Evolutionary conservation across 2,329 filamentous ascomycete genomes (phyloP).

Genomic region (Trichoderma lentiforme): DNA sequence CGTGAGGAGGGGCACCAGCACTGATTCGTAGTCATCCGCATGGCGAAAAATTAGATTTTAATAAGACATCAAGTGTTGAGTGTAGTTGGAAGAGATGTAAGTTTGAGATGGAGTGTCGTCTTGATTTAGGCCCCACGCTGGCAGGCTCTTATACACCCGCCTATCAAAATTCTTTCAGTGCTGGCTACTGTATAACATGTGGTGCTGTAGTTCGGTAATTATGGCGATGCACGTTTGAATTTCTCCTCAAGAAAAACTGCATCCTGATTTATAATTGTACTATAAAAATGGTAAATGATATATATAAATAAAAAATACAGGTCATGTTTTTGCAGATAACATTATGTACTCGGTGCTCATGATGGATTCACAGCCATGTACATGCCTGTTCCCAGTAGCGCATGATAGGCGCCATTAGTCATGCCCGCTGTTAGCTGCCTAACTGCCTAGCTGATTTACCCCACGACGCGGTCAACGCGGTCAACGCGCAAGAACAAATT

Average conservation of each 20-base stretch:
- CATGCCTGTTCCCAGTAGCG: background rate
- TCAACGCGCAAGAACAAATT: background rate
- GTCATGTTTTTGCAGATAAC: background rate
- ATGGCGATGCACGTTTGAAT: background rate
- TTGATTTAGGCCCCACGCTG: background rate
- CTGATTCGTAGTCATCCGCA: background rate
- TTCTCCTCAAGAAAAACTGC: background rate
- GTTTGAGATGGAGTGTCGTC: background rate
- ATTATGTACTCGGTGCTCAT: background rate
- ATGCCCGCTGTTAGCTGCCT: background rate
- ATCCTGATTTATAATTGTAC: background rate
- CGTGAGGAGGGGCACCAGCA: no score
- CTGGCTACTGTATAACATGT: background rate
- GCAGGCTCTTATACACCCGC: background rate
- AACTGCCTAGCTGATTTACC: background rate
- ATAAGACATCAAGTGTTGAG: background rate
- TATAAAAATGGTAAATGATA: background rate
- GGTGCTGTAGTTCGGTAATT: background rate
- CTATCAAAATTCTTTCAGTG: background rate
- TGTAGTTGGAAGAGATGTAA: background rate
- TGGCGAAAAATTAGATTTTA: background rate
- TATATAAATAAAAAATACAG: background rate
- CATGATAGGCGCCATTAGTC: background rate
- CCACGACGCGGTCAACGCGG: conserved; percentile 10
- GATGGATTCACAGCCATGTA: background rate